Evolutionary conservation across 495 filamentous ascomycete species (phyloP), one percentile per base, ranked within the genome.

Genomic region (Talaromyces stipitatus): DNA sequence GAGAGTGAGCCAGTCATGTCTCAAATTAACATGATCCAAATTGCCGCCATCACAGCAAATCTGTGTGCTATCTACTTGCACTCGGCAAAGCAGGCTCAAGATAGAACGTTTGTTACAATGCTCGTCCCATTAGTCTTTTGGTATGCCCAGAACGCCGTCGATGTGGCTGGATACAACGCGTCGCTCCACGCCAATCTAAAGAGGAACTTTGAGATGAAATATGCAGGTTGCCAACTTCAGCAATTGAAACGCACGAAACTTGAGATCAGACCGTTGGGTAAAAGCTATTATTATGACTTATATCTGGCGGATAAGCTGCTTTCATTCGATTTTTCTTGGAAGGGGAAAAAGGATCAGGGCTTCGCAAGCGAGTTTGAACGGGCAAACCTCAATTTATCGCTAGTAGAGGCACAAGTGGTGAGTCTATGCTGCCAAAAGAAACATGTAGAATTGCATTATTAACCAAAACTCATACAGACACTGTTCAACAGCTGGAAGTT

Each of bases 21-120:
- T 28, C 75, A 72, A 52, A 74, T 78, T 11, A 69, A 83, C 60
- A 78, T 87, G 61, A 84, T 85, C 33, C 79, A 86, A 48, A 87
- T 92, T 58, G 88, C 89, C 5, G 86, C 90, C 16, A 85, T 88
- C 58, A 82, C 94, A 57, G 88, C 89, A 16, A 89, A 96, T 62
- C 85, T 95, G 48, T 83, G 96, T 43, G 86, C 92, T n/a, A 90
- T 97, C 75, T 90, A 92, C 69, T 70, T 96, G 18, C 92, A 96
- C 68, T 83, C 88, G 48, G 75, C 85, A 18, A 86, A 89, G 32
- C 88, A 95, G 66, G 77, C 83, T 50, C 81, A 83, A n/a, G 80
- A 85, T 62, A 73, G 75, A 8, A 72, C 78, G 1, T 85, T 91
- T 57, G 76, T 88, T 16, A 84, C 82, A 43, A 81, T 83, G 2